Evolutionary conservation across 73 alveolate genomes (phyloP).

Genomic region (Paramecium sonneborni): DNA sequence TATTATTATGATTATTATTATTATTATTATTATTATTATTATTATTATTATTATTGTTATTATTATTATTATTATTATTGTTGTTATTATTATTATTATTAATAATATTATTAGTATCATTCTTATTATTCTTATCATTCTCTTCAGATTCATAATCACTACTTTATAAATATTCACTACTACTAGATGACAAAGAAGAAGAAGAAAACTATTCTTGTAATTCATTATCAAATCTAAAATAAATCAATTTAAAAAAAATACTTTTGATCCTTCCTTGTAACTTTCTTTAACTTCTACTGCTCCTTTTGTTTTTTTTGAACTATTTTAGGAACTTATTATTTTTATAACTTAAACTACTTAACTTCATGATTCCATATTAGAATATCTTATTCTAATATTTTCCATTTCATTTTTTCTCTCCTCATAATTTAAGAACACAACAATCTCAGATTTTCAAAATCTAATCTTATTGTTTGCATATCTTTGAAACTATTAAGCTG

Average conservation of each 20-base stretch:
- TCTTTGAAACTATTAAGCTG: slow-evolving; percentile 20
- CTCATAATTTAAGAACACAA: slow-evolving; percentile 37
- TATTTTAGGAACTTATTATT: not conserved
- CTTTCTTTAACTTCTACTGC: not conserved
- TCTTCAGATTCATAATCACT: slow-evolving; percentile 29
- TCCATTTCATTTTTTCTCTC: slow-evolving; percentile 39
- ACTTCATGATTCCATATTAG: not conserved
- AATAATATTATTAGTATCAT: too few species aligned
- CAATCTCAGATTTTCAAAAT: slow-evolving; percentile 30
- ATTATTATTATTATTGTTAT: too few species aligned
- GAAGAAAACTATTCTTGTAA: not conserved
- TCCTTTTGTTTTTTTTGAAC: not conserved
- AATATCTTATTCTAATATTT: not conserved
- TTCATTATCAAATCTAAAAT: not conserved
- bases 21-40: too few species aligned
- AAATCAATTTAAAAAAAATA: not conserved
- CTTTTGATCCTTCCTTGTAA: not conserved
- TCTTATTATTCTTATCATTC: not conserved
- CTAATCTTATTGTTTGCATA: slow-evolving; percentile 17
- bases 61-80: too few species aligned
- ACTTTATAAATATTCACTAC: slow-evolving; percentile 4
- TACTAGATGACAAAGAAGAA: not conserved
- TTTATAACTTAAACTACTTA: not conserved
- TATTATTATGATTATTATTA: not conserved
- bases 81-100: too few species aligned